phyloP scores from a whole-genome alignment of 2,329 filamentous ascomycete species.

The Microcera coccophila region DNA sequence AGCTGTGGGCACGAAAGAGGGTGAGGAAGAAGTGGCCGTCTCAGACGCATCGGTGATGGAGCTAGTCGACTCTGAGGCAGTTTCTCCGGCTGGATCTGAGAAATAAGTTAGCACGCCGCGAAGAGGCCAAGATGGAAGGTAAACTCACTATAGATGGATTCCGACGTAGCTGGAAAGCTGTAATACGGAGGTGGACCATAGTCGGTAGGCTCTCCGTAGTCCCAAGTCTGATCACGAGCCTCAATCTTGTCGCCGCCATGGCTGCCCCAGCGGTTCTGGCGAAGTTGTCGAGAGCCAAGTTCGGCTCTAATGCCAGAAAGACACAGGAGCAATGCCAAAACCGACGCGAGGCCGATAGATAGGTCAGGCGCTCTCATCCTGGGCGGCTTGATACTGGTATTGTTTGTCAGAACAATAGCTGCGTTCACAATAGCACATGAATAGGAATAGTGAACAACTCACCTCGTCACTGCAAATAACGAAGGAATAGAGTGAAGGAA shows the following conservation, averaged over 20 bases:
- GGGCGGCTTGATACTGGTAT: background rate
- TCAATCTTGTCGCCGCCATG: conserved; percentile 10
- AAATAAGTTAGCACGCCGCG: background rate
- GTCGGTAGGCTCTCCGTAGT: conserved; percentile 9
- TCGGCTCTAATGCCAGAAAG: conserved; percentile 11
- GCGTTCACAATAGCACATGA: background rate
- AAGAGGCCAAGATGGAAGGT: background rate
- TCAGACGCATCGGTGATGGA: conserved; percentile 3
- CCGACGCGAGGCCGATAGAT: conserved; percentile 31
- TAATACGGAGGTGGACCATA: conserved; percentile 23
- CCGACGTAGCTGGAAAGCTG: conserved; percentile 6
- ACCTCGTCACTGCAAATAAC: background rate
- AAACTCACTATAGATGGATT: conserved; percentile 13
- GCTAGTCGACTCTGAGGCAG: conserved; percentile 3
- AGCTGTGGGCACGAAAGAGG: conserved; percentile 3
- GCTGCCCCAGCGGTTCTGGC: background rate
- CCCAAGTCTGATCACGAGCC: conserved; percentile 5
- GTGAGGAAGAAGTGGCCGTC: background rate
- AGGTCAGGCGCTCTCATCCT: conserved; percentile 38
- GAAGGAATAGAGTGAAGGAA: no score
- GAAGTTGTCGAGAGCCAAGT: background rate
- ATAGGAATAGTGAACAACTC: background rate
- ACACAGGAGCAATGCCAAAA: conserved; percentile 23
- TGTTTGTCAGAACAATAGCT: background rate
- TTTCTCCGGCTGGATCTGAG: conserved; percentile 2